These are phyloP conservation scores for Meyerozyma athensensis DNA, from an alignment of 1,139 yeast species.

Conservation along the genomic window DNA sequence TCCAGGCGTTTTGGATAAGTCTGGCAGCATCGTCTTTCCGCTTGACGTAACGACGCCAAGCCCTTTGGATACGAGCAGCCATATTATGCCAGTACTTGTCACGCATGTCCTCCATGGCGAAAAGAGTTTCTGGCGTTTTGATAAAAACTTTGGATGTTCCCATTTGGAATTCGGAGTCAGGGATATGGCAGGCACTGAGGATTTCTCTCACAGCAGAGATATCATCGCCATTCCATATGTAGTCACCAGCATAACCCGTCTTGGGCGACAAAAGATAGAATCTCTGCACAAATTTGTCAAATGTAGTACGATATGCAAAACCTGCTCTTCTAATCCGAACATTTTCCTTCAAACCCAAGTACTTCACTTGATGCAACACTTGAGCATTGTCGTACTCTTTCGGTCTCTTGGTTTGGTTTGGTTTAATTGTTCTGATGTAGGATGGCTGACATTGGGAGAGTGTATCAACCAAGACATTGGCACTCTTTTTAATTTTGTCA, in stretches of 20 bases:
- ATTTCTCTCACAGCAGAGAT: conserved; percentile 77
- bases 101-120: conserved; percentile 93
- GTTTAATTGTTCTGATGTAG: conserved; percentile 96
- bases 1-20: conserved; percentile 79
- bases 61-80: conserved; percentile 97
- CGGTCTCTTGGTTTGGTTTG: conserved; percentile 91
- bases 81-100: conserved; percentile 97
- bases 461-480: conserved; percentile 86
- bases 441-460: conserved; percentile 89
- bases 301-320: conserved; percentile 95
- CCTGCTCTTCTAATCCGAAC: conserved; percentile 98
- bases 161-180: conserved; percentile 77
- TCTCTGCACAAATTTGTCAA: conserved; percentile 95
- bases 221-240: conserved; percentile 89
- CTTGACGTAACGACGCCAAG: conserved; percentile 83
- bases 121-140: conserved; percentile 94
- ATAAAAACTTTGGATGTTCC: conserved; percentile 95
- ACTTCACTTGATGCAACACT: conserved; percentile 93
- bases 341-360: conserved; percentile 93
- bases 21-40: conserved; percentile 86
- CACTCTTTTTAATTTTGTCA: conserved; percentile 89
- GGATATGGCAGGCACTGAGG: conserved; percentile 74
- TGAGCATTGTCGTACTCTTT: conserved; percentile 84
- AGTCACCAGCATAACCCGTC: conserved; percentile 98
- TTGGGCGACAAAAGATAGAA: conserved; percentile 82